phyloP scores from a whole-genome alignment of 2,329 filamentous ascomycete genomes.

The Aspergillus fijiensis region DNA sequence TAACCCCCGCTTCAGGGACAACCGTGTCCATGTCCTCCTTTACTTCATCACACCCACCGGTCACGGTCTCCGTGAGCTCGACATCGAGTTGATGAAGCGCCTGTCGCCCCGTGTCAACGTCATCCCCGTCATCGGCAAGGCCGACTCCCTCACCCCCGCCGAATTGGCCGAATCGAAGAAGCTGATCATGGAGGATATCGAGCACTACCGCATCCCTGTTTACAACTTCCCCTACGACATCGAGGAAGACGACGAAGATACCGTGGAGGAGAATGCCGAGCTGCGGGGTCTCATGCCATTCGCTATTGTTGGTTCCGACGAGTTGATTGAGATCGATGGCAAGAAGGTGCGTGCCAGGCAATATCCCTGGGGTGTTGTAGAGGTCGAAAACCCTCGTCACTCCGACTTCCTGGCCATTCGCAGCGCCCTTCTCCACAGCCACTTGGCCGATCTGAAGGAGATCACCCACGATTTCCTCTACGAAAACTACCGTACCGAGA shows the following conservation, averaged over 20 bases:
- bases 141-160: conserved; percentile 91
- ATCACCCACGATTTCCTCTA: conserved; percentile 99
- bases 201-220: conserved; percentile 98
- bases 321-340: conserved; percentile 89
- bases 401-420: conserved; percentile 97
- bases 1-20: conserved; percentile 99
- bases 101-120: conserved; percentile 97
- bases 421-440: conserved; percentile 93
- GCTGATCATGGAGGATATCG: conserved; percentile 99
- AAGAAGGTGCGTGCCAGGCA: conserved; percentile 90
- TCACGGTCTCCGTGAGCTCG: conserved; percentile 95
- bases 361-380: conserved; percentile 98
- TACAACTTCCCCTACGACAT: conserved; percentile 99
- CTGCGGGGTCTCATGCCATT: conserved; percentile 97
- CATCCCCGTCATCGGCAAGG: conserved; percentile 97
- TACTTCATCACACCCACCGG: conserved; percentile 99
- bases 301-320: conserved; percentile 96
- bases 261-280: conserved; percentile 98
- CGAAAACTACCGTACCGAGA: conserved; percentile 99
- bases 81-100: conserved; percentile 99
- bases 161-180: conserved; percentile 99
- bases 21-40: conserved; percentile 94
- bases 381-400: conserved; percentile 98
- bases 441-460: conserved; percentile 97
- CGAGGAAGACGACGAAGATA: conserved; percentile 98